Base-by-base conservation (phyloP, 768 basidiomycete species). In the Amanita jacksonii region DNA sequence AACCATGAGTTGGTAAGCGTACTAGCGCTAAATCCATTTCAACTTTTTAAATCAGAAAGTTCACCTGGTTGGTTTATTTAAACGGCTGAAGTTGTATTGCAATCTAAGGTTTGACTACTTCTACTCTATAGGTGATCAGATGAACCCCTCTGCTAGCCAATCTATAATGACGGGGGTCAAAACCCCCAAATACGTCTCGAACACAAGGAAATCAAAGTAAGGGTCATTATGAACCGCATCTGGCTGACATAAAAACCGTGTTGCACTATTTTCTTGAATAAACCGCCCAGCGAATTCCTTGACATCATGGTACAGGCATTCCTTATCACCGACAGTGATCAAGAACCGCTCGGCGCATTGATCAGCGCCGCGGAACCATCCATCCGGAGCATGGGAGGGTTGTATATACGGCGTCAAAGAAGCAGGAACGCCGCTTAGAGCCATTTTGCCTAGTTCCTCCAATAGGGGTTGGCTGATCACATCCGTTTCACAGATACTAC, bases 221-320 rank as follows among this genome's bases (percentile, higher is more conserved):
- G 58, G 56, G 43, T 67, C 65, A 45, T 65, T 59, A 39, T 69
- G 67, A 8, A 67, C 51, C 1, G 65, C 67, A 32, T 51, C 47
- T 20, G 55, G 46, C 48, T 67, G 64, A 20, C 64, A 38, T 6
- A 58, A 51, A 19, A 63, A 49, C 8, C 16, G n/a, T 38, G 51
- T 43, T 5, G 50, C 31, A 0, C 41, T 23, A 20, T 55, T 49
- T 6, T 56, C 38, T 34, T 15, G 33, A 5, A 6, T 5, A n/a
- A 34, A n/a, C 16, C 13, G 33, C 8, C 15, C 8, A n/a, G 15
- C 33, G 15, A 34, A 18, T 34, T 34, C 39, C 8, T 60, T 46
- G 24, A 64, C 56, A 42, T 61, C 60, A 38, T 66, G 64, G 39
- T 58, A 43, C 48, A 67, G 45, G 20, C 55, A 58, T 49, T 70